Evolutionary conservation across 2,329 filamentous ascomycete species (phyloP).

Genomic region (Exserohilum turcica): DNA sequence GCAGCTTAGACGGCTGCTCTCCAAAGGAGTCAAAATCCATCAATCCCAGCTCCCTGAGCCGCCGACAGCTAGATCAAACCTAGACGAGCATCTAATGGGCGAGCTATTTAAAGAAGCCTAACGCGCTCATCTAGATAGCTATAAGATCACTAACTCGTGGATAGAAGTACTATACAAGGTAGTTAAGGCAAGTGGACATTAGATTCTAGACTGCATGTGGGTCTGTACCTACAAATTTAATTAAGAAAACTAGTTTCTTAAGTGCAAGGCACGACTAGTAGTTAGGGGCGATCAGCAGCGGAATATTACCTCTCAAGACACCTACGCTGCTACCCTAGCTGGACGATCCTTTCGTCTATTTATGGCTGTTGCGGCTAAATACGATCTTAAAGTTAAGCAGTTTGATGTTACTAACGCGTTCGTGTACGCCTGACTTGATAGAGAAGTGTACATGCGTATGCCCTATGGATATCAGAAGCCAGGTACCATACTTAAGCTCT

Average conservation of each 20-base stretch:
- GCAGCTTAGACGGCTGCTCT: neutral
- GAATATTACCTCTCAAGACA: constrained; percentile 5
- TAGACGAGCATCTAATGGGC: neutral
- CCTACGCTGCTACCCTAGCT: constrained; percentile 1
- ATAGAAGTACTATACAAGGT: neutral
- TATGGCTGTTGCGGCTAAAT: constrained; percentile 22
- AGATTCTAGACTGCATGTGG: constrained; percentile 13
- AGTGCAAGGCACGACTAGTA: constrained; percentile 17
- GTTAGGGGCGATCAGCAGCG: constrained; percentile 21
- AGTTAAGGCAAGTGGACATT: neutral
- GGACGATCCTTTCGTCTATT: constrained; percentile 15
- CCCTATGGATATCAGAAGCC: neutral
- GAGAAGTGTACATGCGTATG: neutral
- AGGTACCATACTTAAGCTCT: neutral
- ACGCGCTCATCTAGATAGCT: neutral
- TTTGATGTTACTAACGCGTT: constrained; percentile 29
- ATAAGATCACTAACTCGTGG: neutral
- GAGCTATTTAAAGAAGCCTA: neutral
- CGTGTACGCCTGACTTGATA: constrained; percentile 17
- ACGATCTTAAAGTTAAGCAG: constrained; percentile 23
- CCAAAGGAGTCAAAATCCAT: neutral
- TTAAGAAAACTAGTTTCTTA: constrained; percentile 10
- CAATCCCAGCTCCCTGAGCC: neutral
- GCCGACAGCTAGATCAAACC: neutral
- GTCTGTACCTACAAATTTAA: constrained; percentile 14